Evolutionary conservation across 257 asterid genomes (phyloP), one percentile per base, ranked within the genome.

Genomic region (Agastache rugosa): DNA sequence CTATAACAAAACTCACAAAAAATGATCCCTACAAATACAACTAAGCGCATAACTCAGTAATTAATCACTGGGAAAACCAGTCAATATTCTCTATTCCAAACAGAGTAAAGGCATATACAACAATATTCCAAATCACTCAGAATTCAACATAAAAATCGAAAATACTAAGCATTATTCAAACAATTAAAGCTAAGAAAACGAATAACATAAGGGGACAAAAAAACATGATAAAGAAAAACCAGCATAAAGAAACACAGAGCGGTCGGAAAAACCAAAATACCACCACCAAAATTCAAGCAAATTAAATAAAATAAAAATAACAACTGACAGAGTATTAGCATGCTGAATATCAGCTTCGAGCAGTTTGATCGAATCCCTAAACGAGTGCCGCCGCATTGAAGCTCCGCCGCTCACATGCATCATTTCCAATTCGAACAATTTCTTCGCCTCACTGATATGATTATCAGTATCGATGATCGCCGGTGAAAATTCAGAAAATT

Each of bases 271-370:
- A 27, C 16, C 16, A 56, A 71, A 67, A 23, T 22, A 22, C n/a
- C n/a, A 22, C 10, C 56, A 22, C 20, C 15, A 35, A 17, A 48
- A 50, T 50, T 47, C 22, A 16, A 47, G 41, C 39, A 22, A 69
- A 68, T 48, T 29, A 34, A 35, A 22, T 10, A 12, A 70, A 53
- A 10, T 1, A 22, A 6, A 23, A 41, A n/a, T 2, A 72, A 72
- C 2, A 10, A 72, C 76, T 59, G 34, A 72, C 69, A 72, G 69
- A 59, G 69, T 58, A 59, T 71, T 71, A 19, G 69, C 69, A 17
- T 71, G 76, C 11, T 71, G 76, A 27, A 71, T 71, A 71, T 71
- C 76, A n/a, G 76, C 76, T 71, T 71, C 76, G 60, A 71, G 69
- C 48, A 71, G n/a, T 59, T 71, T 71, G 76, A 71, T 71, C 60